phyloP scores from a whole-genome alignment of 1,139 yeast species.

The Yamadazyma kanchanaburiensis region DNA sequence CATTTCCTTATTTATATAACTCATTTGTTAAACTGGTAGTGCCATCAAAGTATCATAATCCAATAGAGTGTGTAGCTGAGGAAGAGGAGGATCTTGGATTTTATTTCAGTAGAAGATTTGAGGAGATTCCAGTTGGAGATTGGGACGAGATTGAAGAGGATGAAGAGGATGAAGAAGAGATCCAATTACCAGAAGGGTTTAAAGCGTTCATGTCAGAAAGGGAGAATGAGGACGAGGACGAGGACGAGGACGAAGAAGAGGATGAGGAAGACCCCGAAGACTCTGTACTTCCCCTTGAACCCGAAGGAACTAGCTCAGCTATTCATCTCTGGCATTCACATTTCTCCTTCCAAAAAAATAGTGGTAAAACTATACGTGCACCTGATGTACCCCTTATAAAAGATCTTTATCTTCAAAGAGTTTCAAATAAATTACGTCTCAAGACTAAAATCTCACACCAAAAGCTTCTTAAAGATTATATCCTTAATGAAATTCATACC shows the following conservation, averaged over 20 bases:
- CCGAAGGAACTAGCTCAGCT: slow-evolving; percentile 52
- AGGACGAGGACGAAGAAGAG: slow-evolving; percentile 32
- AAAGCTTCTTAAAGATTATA: slow-evolving; percentile 71
- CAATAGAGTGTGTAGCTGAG: slow-evolving; percentile 45
- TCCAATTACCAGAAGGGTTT: slow-evolving; percentile 9
- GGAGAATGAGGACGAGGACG: slow-evolving; percentile 16
- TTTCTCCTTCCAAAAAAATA: slow-evolving; percentile 73
- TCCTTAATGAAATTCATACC: slow-evolving; percentile 66
- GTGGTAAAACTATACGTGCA: slow-evolving; percentile 74
- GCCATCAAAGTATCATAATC: slow-evolving; percentile 60
- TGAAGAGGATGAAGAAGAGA: slow-evolving; percentile 7
- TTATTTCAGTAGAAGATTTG: slow-evolving; percentile 11
- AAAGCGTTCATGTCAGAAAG: slow-evolving; percentile 11
- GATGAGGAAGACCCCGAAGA: slow-evolving; percentile 4
- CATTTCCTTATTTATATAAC: slow-evolving; percentile 83
- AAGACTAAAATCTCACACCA: slow-evolving; percentile 87
- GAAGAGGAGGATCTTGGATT: slow-evolving; percentile 31
- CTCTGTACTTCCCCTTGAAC: slow-evolving; percentile 21
- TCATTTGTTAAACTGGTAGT: slow-evolving; percentile 68
- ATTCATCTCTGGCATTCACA: slow-evolving; percentile 76
- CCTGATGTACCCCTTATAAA: slow-evolving; percentile 87
- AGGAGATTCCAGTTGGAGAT: slow-evolving; percentile 7
- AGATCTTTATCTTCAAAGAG: slow-evolving; percentile 75
- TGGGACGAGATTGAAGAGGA: slow-evolving; percentile 7
- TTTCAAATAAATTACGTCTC: slow-evolving; percentile 56